phyloP scores from a whole-genome alignment of 2,329 filamentous ascomycete species.

The Fusarium nanum region DNA sequence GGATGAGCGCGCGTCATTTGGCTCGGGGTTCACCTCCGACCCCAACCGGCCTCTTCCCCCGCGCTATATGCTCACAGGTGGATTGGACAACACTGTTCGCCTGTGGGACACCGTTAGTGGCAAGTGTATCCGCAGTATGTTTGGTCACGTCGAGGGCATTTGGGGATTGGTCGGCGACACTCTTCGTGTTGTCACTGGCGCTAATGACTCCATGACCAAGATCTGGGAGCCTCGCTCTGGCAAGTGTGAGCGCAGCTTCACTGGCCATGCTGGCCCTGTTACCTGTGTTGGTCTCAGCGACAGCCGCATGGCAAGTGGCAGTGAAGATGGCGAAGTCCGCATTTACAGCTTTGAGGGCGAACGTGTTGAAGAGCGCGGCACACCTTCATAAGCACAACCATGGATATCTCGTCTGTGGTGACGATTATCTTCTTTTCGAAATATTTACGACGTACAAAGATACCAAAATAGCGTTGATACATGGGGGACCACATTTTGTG shows the following conservation, averaged over 20 bases:
- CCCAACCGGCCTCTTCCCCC: slow-evolving; percentile 77
- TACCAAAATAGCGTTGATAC: slow-evolving; percentile 8
- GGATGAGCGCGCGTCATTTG: slow-evolving; percentile 67
- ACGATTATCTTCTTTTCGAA: neutral
- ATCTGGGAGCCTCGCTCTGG: slow-evolving; percentile 92
- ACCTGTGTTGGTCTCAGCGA: slow-evolving; percentile 94
- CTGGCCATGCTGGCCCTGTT: slow-evolving; percentile 88
- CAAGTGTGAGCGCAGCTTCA: slow-evolving; percentile 91
- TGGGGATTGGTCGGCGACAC: slow-evolving; percentile 94
- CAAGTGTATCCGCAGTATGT: slow-evolving; percentile 89
- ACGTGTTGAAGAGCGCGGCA: slow-evolving; percentile 62
- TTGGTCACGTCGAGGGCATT: slow-evolving; percentile 95
- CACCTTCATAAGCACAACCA: slow-evolving; percentile 57
- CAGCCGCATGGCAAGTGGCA: slow-evolving; percentile 87
- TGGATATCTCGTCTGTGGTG: neutral
- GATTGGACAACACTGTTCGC: slow-evolving; percentile 89
- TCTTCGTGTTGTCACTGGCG: slow-evolving; percentile 86
- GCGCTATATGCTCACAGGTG: slow-evolving; percentile 92
- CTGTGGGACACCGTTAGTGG: slow-evolving; percentile 90
- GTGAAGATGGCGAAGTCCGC: slow-evolving; percentile 91
- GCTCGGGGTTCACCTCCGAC: slow-evolving; percentile 70
- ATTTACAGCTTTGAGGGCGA: slow-evolving; percentile 80
- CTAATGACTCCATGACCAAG: slow-evolving; percentile 95
- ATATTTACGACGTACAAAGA: slow-evolving; percentile 15
- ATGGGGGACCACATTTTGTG: neutral